phyloP scores from a whole-genome alignment of 2,329 filamentous ascomycete genomes.

The Claviceps capensis region DNA sequence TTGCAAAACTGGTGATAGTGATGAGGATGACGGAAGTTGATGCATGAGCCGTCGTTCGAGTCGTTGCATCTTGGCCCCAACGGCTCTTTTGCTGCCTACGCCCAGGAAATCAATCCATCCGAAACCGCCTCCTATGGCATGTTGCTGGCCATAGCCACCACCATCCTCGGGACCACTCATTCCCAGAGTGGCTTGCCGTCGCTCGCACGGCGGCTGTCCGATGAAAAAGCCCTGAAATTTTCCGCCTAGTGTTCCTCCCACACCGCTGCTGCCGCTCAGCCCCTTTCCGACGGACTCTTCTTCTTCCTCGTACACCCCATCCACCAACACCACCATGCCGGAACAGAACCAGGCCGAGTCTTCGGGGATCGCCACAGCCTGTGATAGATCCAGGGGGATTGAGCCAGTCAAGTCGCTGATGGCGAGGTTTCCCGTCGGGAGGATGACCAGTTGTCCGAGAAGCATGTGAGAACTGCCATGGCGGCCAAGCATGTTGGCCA shows the following conservation, averaged over 20 bases:
- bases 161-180: conserved; percentile 43
- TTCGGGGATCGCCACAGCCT: conserved; percentile 69
- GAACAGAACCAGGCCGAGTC: conserved; percentile 86
- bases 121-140: conserved; percentile 65
- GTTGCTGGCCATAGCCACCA: conserved; percentile 34
- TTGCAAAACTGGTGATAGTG: conserved; percentile 15
- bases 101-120: conserved; percentile 97
- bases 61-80: conserved; percentile 68
- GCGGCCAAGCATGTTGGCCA: conserved; percentile 61
- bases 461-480: conserved; percentile 77
- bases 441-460: conserved; percentile 65
- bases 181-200: conserved; percentile 65
- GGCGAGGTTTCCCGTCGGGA: conserved; percentile 69
- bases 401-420: conserved; percentile 81
- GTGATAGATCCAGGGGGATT: conserved; percentile 69
- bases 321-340: conserved; percentile 89
- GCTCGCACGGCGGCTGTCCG: conserved; percentile 82
- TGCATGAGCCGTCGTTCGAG: conserved; percentile 57
- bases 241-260: conserved; percentile 85
- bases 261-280: conserved; percentile 63
- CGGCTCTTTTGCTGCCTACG: conserved; percentile 75
- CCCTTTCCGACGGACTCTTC: conserved; percentile 56
- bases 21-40: conserved; percentile 15
- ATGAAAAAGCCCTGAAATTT: conserved; percentile 84
- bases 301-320: conserved; percentile 94